Percentiles rank a stretch among this genome's conserved stretches.
These are phyloP conservation scores for Peronosclerospora sorghi DNA, from an alignment of 352 stramenopile species.

Conservation along the genomic window DNA sequence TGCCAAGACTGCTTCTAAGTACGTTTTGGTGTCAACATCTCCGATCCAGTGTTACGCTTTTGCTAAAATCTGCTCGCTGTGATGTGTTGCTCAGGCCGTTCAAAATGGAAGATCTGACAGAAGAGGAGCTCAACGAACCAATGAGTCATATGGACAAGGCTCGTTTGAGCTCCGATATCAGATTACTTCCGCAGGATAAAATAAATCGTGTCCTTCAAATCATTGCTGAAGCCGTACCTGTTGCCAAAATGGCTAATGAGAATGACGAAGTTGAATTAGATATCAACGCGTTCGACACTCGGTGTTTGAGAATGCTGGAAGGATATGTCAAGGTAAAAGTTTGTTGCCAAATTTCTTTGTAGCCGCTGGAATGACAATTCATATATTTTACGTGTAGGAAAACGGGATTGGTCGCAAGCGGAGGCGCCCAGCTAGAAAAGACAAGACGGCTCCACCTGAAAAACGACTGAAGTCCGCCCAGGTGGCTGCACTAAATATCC, in stretches of 20 bases:
- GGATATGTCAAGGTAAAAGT: slow-evolving; percentile 77
- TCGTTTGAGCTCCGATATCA: slow-evolving; percentile 70
- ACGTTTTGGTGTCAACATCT: slow-evolving; percentile 6
- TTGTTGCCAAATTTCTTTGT: slow-evolving; percentile 8
- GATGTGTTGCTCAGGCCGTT: slow-evolving; percentile 45
- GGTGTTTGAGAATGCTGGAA: slow-evolving; percentile 82
- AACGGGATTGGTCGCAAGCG: slow-evolving; percentile 81
- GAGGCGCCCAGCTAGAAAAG: slow-evolving; percentile 56
- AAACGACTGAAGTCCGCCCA: slow-evolving; percentile 78
- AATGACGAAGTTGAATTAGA: slow-evolving; percentile 85
- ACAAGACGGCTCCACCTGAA: slow-evolving; percentile 36
- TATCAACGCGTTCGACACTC: slow-evolving; percentile 82
- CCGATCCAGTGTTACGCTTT: neutral
- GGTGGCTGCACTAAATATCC: slow-evolving; percentile 68
- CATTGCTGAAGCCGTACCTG: slow-evolving; percentile 78
- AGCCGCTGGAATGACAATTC: slow-evolving; percentile 11
- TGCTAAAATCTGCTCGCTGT: slow-evolving; percentile 3
- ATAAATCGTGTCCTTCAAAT: slow-evolving; percentile 85
- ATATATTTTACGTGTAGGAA: slow-evolving; percentile 36
- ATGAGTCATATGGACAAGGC: slow-evolving; percentile 82
- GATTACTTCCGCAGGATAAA: slow-evolving; percentile 73
- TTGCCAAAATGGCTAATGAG: slow-evolving; percentile 73
- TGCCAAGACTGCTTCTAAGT: slow-evolving; percentile 48
- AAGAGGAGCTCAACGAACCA: slow-evolving; percentile 78
- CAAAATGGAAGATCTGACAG: slow-evolving; percentile 83